Evolutionary conservation across 345 rosid genomes (phyloP), one percentile per base, ranked within the genome.

Genomic region (Melaleuca quinquenervia): DNA sequence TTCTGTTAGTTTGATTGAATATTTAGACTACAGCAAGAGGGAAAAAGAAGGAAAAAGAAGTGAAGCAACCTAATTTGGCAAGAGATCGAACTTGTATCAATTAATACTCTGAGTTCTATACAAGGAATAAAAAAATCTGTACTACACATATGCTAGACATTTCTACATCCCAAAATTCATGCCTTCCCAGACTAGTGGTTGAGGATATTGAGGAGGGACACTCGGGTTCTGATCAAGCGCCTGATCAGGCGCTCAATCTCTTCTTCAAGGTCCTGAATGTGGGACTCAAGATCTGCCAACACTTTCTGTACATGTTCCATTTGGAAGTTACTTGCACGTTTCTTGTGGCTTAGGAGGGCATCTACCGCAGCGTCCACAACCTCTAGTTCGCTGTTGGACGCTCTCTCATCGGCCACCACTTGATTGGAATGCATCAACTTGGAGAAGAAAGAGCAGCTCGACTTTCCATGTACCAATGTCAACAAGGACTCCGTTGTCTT

Each of bases 211-310:
- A 92, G 93, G 84, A 90, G 60, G 29, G 90, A 89, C 32, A 88
- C 91, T 84, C 93, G 85, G 41, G 89, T 84, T 88, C 91, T 91
- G 85, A 90, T 94, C 87, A 91, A 27, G 36, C 86, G 84, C 78
- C 92, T 90, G 14, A 85, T 87, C 84, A 92, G 89, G 86, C 83
- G 58, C 45, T 93, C 91, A 9, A 90, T 82, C 58, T 90, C 94
- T 55, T 87, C 89, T 90, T 91, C 93, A 41, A 94, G 88, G 86
- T 92, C 93, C 84, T 91, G 91, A 87, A 93, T 84, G 89, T 88
- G 84, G 27, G 84, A 82, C 64, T 92, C 92, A 52, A 90, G 52
- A n/a, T 49, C 87, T 75, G 87, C 86, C n/a, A 90, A 86, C 53
- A 86, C 83, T 6, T 20, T 84, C 32, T 88, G 89, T 27, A 89